Conservation (phyloP, 23 red algal genomes). For the Gracilariopsis chorda region DNA sequence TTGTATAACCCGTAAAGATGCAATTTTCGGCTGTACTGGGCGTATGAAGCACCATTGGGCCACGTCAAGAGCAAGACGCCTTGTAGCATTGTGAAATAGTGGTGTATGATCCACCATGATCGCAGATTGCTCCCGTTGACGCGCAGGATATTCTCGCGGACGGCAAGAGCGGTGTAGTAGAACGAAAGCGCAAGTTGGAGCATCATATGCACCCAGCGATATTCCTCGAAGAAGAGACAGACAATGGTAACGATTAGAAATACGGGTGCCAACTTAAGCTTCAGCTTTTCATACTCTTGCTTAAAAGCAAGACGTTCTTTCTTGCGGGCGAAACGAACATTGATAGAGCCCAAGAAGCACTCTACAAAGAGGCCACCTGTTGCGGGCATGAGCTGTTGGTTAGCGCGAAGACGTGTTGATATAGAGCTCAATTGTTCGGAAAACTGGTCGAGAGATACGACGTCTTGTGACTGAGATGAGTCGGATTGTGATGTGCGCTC, state of each 20-base stretch:
- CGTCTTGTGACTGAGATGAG: neutral
- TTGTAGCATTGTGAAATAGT: slow-evolving; percentile 87
- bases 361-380: slow-evolving; percentile 93
- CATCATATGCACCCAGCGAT: slow-evolving; percentile 92
- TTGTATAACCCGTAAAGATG: slow-evolving; percentile 94
- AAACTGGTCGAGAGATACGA: neutral
- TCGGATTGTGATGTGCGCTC: neutral
- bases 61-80: slow-evolving; percentile 88
- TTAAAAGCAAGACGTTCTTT: slow-evolving; percentile 82
- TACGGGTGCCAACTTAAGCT: slow-evolving; percentile 77
- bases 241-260: slow-evolving; percentile 66
- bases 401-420: neutral
- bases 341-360: slow-evolving; percentile 85
- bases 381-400: slow-evolving; percentile 71
- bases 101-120: slow-evolving; percentile 96
- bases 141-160: slow-evolving; percentile 93
- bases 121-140: slow-evolving; percentile 94
- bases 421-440: neutral
- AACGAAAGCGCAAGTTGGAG: slow-evolving; percentile 88
- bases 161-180: slow-evolving; percentile 91
- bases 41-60: slow-evolving; percentile 84
- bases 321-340: slow-evolving; percentile 88
- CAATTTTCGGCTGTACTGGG: slow-evolving; percentile 56
- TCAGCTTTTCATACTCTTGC: slow-evolving; percentile 91
- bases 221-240: slow-evolving; percentile 70